A percentile compares a stretch with the other conserved stretches of the same genome.
Conservation (phyloP, 2,329 filamentous ascomycete genomes). For the Fusarium tuaranense region DNA sequence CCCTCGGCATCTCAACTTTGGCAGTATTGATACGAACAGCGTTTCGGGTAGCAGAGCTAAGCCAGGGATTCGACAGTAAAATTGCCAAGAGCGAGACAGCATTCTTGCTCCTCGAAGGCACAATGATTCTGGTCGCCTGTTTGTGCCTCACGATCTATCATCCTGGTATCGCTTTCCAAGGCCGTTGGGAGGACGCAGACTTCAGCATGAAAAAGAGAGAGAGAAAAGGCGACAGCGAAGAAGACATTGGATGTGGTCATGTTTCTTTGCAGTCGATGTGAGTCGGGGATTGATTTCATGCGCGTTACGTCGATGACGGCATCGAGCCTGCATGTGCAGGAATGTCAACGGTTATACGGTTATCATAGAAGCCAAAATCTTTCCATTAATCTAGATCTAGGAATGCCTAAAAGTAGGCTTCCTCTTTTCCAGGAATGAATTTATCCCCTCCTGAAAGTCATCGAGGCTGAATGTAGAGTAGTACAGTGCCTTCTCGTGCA, state of each 20-base stretch:
- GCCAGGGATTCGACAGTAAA: not conserved
- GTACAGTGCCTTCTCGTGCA: conserved; percentile 29
- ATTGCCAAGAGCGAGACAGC: not conserved
- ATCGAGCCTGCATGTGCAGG: not conserved
- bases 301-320: not conserved
- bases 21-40: not conserved
- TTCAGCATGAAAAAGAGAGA: not conserved
- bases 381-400: not conserved
- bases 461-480: conserved; percentile 30
- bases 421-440: conserved; percentile 25
- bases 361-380: not conserved
- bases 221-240: not conserved
- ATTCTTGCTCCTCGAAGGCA: not conserved
- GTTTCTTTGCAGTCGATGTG: not conserved
- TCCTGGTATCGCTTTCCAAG: not conserved
- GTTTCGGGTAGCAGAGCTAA: not conserved
- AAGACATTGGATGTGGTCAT: not conserved
- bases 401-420: conserved; percentile 22
- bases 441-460: conserved; percentile 33
- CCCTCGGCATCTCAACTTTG: not conserved
- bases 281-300: not conserved
- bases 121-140: not conserved
- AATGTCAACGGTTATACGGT: rapidly evolving
- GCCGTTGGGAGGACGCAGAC: not conserved
- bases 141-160: not conserved